These are phyloP conservation scores for Sporothrix humicola DNA, from an alignment of 2,329 filamentous ascomycete species.

Conservation along the genomic window DNA sequence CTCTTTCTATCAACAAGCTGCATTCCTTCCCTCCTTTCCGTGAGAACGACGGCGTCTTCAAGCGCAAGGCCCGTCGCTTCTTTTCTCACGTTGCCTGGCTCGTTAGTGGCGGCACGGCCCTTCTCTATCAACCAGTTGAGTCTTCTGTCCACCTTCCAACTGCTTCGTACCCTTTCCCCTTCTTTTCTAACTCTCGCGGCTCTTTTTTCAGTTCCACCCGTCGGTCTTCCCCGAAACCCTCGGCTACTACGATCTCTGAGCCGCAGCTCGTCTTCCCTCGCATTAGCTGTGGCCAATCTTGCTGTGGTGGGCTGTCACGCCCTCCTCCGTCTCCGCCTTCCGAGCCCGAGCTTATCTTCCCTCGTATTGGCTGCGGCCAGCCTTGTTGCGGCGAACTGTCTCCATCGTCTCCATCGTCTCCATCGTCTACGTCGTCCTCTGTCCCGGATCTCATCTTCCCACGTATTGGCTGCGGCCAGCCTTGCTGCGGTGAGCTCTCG, in stretches of 20 bases:
- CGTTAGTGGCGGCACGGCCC: slow-evolving; percentile 8
- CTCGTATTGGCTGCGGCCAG: background rate
- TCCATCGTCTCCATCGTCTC: too few species aligned
- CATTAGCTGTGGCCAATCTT: too few species aligned
- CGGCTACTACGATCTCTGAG: too few species aligned
- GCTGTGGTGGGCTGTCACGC: too few species aligned
- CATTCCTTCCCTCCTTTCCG: slow-evolving; percentile 23
- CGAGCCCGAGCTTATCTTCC: too few species aligned
- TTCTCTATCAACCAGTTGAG: background rate
- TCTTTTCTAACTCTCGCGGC: background rate
- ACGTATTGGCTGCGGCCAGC: background rate
- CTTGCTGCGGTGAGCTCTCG: background rate
- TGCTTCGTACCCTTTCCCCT: background rate
- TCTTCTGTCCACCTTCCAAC: background rate
- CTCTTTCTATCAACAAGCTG: background rate
- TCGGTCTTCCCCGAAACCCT: too few species aligned
- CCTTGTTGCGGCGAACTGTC: background rate
- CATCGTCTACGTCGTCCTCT: background rate
- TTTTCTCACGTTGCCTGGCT: slow-evolving; percentile 3
- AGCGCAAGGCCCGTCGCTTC: background rate
- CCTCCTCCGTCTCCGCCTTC: too few species aligned
- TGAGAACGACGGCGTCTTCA: background rate
- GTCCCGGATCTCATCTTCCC: slow-evolving; percentile 3
- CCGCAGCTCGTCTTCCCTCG: too few species aligned
- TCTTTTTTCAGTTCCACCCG: too few species aligned